These are phyloP conservation scores for Brettanomyces custersianus DNA, from an alignment of 805 yeast species.

Conservation along the genomic window DNA sequence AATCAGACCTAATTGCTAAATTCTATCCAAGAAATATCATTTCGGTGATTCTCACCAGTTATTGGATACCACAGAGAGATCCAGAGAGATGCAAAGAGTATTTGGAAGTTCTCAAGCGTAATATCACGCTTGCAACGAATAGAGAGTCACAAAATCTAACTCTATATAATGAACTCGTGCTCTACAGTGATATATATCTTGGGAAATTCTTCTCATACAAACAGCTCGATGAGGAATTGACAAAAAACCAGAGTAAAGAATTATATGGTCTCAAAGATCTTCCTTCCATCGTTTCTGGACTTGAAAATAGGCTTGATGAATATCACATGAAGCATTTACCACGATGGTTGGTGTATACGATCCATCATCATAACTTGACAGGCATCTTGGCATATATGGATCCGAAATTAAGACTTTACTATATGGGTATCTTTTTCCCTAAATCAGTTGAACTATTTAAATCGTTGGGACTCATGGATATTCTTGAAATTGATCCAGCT, in stretches of 20 bases:
- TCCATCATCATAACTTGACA: not conserved
- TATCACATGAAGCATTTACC: not conserved
- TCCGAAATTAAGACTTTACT: slow-evolving; percentile 1
- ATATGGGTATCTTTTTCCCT: not conserved
- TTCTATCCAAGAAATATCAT: not conserved
- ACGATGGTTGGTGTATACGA: not conserved
- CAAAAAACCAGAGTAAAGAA: not conserved
- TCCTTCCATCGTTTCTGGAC: not conserved
- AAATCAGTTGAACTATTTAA: not conserved
- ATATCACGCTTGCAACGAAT: not conserved
- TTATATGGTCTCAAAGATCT: not conserved
- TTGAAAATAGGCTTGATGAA: not conserved
- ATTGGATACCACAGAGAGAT: not conserved
- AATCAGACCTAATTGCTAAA: not conserved
- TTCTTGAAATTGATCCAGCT: not conserved
- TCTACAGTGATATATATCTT: not conserved
- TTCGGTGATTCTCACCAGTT: not conserved
- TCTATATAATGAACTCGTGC: not conserved
- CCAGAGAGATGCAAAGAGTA: not conserved
- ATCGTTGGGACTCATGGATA: not conserved
- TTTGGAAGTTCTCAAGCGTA: not conserved
- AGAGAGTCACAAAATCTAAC: not conserved
- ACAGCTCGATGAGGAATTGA: not conserved
- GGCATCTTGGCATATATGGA: not conserved
- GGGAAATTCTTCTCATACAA: not conserved